Percentiles rank a stretch among this genome's conserved stretches.
phyloP scores from a whole-genome alignment of 805 yeast genomes.

The Candida boidinii region DNA sequence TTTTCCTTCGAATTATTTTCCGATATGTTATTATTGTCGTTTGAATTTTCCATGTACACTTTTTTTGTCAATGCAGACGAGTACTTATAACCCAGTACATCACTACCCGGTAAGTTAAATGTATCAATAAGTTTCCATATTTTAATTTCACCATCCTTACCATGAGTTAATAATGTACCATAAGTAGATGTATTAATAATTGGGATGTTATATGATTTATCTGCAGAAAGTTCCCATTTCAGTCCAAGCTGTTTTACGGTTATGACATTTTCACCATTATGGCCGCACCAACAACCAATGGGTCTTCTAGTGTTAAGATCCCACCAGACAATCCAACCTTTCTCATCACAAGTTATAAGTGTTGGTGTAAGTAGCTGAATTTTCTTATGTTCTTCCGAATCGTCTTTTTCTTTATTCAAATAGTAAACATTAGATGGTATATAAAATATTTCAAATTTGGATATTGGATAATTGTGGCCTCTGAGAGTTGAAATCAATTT shows the following conservation, averaged over 20 bases:
- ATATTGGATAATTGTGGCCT: slow-evolving; percentile 9
- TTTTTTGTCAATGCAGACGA: too few relatives aligned
- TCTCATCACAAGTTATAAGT: slow-evolving; percentile 49
- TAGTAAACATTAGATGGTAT: slow-evolving; percentile 11
- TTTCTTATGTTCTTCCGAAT: background rate
- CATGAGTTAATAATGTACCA: slow-evolving; percentile 53
- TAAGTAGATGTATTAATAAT: slow-evolving; percentile 17
- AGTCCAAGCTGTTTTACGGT: slow-evolving; percentile 39
- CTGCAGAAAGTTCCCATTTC: slow-evolving; percentile 13
- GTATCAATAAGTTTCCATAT: slow-evolving; percentile 33
- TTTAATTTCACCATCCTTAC: slow-evolving; percentile 49
- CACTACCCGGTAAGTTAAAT: background rate
- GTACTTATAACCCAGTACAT: too few relatives aligned
- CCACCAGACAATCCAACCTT: slow-evolving; percentile 64
- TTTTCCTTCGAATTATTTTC: too few relatives aligned
- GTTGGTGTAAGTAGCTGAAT: slow-evolving; percentile 25
- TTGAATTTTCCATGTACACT: too few relatives aligned
- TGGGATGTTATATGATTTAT: slow-evolving; percentile 6
- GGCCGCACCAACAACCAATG: slow-evolving; percentile 50
- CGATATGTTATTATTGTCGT: too few relatives aligned
- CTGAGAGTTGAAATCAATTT: slow-evolving; percentile 9
- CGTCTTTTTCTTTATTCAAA: background rate
- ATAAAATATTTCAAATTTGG: slow-evolving; percentile 8
- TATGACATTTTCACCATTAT: slow-evolving; percentile 36
- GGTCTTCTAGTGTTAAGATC: slow-evolving; percentile 49